Evolutionary conservation across 352 stramenopile genomes (phyloP), one percentile per base, ranked within the genome.

Genomic region (Pythium insidiosum): DNA sequence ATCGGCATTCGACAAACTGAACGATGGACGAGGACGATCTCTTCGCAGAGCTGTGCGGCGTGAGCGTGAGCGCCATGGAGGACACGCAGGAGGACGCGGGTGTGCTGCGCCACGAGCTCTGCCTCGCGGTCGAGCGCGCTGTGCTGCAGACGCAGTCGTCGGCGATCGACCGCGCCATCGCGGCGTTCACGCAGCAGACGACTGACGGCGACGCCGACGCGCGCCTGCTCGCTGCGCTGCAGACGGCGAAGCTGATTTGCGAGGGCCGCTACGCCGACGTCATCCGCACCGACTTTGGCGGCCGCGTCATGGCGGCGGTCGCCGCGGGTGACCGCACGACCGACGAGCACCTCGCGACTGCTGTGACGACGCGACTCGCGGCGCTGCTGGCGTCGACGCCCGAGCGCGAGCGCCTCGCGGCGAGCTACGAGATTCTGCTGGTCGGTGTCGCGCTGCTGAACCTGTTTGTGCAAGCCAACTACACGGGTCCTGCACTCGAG

Each of bases 401-500:
- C 50, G 48, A 60, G 9, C 47, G 62, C 30, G 45, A 56, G 19
- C 68, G 60, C 20, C 51, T 76, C 19, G 61, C 68, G 6, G 53
- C 58, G 6, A 60, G 47, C 12, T 88, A 88, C 38, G 58, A 84
- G 38, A 50, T 88, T 10, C 37, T 88, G 9, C 81, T 83, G 40
- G 36, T 73, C 12, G 79, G 64, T 11, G 43, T 84, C 1, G 69
- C 75, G 11, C 73, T 86, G 45, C 69, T 91, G 41, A 70, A 82
- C 43, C 67, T 88, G 53, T 91, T 86, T 43, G 75, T 88, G 30
- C 76, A 91, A 36, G 67, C 75, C 16, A 88, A 91, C 45, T 91
- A 91, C 60, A 88, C 79, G 3, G 75, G 79, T 16, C 79, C 79
- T 6, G 75, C 79, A 12, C 72, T 91, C 34, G 73, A 88, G 29